Conservation (phyloP, 1,284 basidiomycete species). For the Rhodotorula mucilaginosa region DNA sequence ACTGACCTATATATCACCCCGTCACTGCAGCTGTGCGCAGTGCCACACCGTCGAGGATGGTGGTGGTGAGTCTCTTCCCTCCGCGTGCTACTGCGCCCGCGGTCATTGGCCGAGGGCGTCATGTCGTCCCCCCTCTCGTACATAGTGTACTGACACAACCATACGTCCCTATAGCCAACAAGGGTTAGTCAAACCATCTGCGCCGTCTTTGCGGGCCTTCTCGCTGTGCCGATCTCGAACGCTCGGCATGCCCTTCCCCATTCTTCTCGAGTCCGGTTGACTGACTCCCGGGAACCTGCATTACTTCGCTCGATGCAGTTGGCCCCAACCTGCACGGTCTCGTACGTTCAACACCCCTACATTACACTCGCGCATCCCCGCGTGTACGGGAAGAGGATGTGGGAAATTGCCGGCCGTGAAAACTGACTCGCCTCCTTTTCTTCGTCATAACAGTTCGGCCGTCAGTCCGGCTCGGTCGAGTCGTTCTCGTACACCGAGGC, state of each 20-base stretch:
- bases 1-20: too few relatives aligned
- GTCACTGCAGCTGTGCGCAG: constrained; percentile 73
- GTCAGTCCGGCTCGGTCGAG: constrained; percentile 82
- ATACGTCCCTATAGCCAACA: constrained; percentile 27
- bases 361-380: too few relatives aligned
- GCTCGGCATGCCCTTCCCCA: not conserved
- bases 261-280: not conserved
- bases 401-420: too few relatives aligned
- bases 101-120: not conserved
- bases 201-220: not conserved
- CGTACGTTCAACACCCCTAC: too few relatives aligned
- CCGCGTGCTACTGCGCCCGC: not conserved
- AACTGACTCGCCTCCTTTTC: too few relatives aligned
- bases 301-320: constrained; percentile 52
- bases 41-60: constrained; percentile 89
- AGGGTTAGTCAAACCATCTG: constrained; percentile 28
- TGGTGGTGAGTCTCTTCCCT: constrained; percentile 59
- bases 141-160: constrained; percentile 4
- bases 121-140: not conserved
- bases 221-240: not conserved
- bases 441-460: too few relatives aligned
- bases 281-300: not conserved
- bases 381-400: too few relatives aligned
- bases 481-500: constrained; percentile 83
- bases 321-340: constrained; percentile 92